Base-by-base conservation (phyloP, 331 rosid species). In the Malus hybrid region DNA sequence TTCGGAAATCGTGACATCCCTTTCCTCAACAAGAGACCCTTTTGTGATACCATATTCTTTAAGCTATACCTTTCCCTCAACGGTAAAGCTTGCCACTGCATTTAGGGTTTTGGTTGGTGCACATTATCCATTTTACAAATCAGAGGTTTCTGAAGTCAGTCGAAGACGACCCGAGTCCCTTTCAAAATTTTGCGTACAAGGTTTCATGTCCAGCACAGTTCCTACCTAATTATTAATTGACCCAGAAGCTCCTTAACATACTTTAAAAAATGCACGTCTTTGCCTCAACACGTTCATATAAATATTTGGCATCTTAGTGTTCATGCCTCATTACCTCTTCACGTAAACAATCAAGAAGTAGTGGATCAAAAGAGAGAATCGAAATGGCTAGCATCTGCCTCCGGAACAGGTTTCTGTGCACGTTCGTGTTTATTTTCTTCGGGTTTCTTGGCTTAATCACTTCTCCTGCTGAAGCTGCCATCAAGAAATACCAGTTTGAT, bases 401-500 rank as follows among this genome's bases (percentile, higher is more conserved):
- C 59, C n/a, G 77, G 77, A 68, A 76, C 33, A 19, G 66, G 44
- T 48, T 14, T 22, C 31, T 83, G 52, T 78, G 31, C 22, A 57
- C 62, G 74, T 72, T 80, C 16, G 28, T 70, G 42, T 62, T 87
- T 61, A 60, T 87, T 42, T 66, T 82, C 72, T 72, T 83, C 4
- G 64, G 78, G 9, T 13, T 84, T 79, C 61, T 89, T 77, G 84
- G 87, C 72, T 82, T 81, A 5, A 62, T 85, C 69, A 46, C 84
- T 69, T 77, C 77, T 77, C 83, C 90, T 39, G 87, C 91, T 52
- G 95, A 89, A 80, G 95, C 95, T 79, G 88, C 93, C 74, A 73
- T 82, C 54, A 87, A 83, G 83, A 87, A 79, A 74, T 89, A 91
- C 67, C 88, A 91, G 73, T 91, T 89, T 84, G 94, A 89, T 81